Base-by-base conservation (phyloP, 83 land plant species). In the Thuja plicata region DNA sequence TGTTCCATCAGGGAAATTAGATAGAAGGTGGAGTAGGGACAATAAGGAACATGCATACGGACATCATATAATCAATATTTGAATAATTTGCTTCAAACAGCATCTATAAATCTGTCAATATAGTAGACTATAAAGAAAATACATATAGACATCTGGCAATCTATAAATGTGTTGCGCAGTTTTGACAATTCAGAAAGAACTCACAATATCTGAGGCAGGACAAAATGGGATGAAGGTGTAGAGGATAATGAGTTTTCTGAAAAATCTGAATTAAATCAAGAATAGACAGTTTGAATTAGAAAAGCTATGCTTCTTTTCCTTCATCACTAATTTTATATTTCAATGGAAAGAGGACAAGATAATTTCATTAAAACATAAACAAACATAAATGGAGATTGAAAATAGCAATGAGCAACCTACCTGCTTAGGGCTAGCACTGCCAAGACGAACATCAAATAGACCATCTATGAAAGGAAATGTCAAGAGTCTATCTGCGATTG, bases 351-450 rank as follows among this genome's bases (percentile, higher is more conserved):
- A 45, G 11, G 83, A 81, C 7, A 2, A 40, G 19, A 81, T 24
- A 10, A 81, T 81, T 41, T 81, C 50, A 10, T 30, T 6, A 24
- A 10, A 41, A 43, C 30, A 81, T 38, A 81, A 41, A 24, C 46
- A 6, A 17, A 78, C 13, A 38, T 6, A 77, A 37, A 38, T 38
- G 40, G 40, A 38, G 1, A 38, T 38, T 38, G 43, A 8, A 21
- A 38, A 77, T 35, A 78, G 81, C 1, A 50, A 81, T 81, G 0
- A n/a, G 40, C 70, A 89, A 70, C 60, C 13, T 85, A 97, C 99
- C 99, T 98, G 99, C 89, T 95, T 97, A 70, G 96, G 97, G 88
- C 99, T 96, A 87, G 99, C 98, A 89, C 97, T 99, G 83, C 99
- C 99, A 74, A 98, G 94, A 77, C 97, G 97, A 87, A 97, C 93